Evolutionary conservation across 106 monocot species (phyloP).

Genomic region (Platanthera zijinensis): DNA sequence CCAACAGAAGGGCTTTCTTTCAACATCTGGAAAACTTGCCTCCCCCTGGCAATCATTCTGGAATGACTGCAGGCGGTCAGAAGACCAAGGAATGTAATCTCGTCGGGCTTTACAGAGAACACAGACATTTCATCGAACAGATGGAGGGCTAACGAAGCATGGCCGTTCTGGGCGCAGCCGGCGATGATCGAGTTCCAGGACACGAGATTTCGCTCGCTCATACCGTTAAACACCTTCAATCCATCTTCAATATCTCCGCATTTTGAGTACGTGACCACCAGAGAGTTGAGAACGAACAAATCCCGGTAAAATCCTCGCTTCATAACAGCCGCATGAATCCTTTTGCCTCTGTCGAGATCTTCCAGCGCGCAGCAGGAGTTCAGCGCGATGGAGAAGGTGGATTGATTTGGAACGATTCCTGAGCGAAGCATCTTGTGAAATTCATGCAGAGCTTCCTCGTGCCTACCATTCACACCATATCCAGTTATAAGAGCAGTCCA

Average conservation of each 20-base stretch:
- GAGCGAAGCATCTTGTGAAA: conserved; percentile 32
- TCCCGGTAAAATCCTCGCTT: conserved; percentile 46
- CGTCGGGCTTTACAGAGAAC: conserved; percentile 43
- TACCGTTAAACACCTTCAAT: conserved; percentile 28
- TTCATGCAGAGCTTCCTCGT: conserved; percentile 40
- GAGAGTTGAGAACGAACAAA: conserved; percentile 68
- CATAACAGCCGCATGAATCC: conserved; percentile 32
- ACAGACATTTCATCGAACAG: conserved; percentile 44
- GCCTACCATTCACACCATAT: conserved; percentile 39
- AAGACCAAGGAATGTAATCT: conserved; percentile 67
- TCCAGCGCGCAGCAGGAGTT: conserved; percentile 53
- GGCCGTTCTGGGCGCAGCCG: conserved; percentile 78
- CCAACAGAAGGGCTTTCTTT: conserved; percentile 27
- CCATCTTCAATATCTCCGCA: conserved; percentile 51
- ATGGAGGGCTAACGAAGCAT: conserved; percentile 31
- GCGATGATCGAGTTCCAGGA: conserved; percentile 81
- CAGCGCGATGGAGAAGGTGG: conserved; percentile 55
- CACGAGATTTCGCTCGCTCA: conserved; percentile 45
- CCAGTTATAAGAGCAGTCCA: conserved; percentile 73
- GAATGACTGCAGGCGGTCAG: conserved; percentile 81
- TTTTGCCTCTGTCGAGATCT: conserved; percentile 43
- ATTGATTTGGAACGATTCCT: conserved; percentile 50
- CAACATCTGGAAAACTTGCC: conserved; percentile 39
- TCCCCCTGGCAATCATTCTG: conserved; percentile 60
- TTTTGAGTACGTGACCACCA: conserved; percentile 60